phyloP scores from a whole-genome alignment of 192 early-diverging fungal species.

The Gamsiella multidivaricata region DNA sequence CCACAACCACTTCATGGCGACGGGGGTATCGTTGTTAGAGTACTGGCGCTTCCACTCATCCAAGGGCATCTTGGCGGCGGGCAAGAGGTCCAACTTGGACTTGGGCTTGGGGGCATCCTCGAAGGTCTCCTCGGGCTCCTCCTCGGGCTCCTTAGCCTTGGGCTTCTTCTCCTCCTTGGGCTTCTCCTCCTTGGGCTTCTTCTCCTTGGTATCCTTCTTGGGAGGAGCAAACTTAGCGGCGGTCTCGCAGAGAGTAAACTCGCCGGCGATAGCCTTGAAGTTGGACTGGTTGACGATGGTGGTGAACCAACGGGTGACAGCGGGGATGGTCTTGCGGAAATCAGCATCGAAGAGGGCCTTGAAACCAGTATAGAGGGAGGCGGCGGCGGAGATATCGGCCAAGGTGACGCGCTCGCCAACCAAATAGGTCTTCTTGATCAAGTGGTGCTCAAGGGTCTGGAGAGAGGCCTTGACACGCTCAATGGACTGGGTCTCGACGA shows the following conservation, averaged over 20 bases:
- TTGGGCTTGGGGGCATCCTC: constrained; percentile 90
- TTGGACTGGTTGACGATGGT: constrained; percentile 85
- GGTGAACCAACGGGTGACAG: constrained; percentile 93
- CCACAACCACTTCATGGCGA: constrained; percentile 95
- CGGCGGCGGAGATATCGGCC: constrained; percentile 85
- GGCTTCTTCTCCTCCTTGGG: constrained; percentile 61
- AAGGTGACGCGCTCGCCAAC: constrained; percentile 94
- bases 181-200: constrained; percentile 68
- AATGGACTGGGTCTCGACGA: constrained; percentile 77
- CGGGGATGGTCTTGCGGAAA: constrained; percentile 87
- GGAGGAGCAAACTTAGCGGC: constrained; percentile 59
- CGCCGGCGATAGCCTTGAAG: constrained; percentile 87
- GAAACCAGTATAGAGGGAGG: constrained; percentile 60
- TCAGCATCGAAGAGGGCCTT: constrained; percentile 73
- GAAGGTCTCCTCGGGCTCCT: constrained; percentile 68
- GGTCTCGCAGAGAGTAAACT: constrained; percentile 72
- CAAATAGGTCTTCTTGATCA: constrained; percentile 89
- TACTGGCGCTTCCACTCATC: constrained; percentile 98
- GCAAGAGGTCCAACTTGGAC: constrained; percentile 89
- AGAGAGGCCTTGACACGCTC: constrained; percentile 74
- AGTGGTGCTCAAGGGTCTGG: constrained; percentile 78
- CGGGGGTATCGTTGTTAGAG: constrained; percentile 95
- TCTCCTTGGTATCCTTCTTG: constrained; percentile 77
- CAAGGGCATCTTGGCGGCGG: constrained; percentile 82
- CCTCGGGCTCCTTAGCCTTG: constrained; percentile 61